Conservation (phyloP, 2,329 filamentous ascomycete genomes). For the Aureobasidium mangrovei region DNA sequence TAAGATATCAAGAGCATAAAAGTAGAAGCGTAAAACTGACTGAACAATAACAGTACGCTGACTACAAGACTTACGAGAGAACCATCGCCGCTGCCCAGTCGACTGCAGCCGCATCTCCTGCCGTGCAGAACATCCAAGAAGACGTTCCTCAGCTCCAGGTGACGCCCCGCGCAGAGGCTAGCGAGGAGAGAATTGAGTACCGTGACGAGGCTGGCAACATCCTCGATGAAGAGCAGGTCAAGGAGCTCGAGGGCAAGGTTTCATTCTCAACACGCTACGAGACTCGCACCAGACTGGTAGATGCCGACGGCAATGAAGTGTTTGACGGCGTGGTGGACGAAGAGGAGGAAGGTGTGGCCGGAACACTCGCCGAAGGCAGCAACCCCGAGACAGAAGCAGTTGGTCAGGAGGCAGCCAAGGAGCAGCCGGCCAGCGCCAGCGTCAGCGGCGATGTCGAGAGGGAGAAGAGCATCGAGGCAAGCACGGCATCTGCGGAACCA, state of each 20-base stretch:
- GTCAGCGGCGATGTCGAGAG: slow-evolving; percentile 35
- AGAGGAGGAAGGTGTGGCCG: slow-evolving; percentile 27
- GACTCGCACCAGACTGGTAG: slow-evolving; percentile 79
- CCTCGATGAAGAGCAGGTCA: slow-evolving; percentile 73
- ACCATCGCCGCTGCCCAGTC: slow-evolving; percentile 15
- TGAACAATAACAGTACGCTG: slow-evolving; percentile 19
- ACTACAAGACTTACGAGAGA: slow-evolving; percentile 16
- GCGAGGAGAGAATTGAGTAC: slow-evolving; percentile 72
- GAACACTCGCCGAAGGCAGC: slow-evolving; percentile 47
- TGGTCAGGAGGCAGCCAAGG: slow-evolving; percentile 29
- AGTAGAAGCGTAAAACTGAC: not conserved
- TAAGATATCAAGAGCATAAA: slow-evolving; percentile 44
- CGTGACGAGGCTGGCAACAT: slow-evolving; percentile 90
- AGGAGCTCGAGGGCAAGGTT: slow-evolving; percentile 79
- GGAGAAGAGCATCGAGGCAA: slow-evolving; percentile 33
- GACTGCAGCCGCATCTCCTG: slow-evolving; percentile 27
- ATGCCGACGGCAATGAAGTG: slow-evolving; percentile 73
- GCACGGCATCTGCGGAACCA: slow-evolving; percentile 16
- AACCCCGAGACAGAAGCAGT: slow-evolving; percentile 48
- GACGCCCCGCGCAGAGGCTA: slow-evolving; percentile 20
- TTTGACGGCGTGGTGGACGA: slow-evolving; percentile 32
- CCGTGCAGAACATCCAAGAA: slow-evolving; percentile 28
- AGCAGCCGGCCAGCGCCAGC: slow-evolving; percentile 33
- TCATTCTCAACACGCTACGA: slow-evolving; percentile 94
- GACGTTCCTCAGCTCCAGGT: slow-evolving; percentile 23